Percentiles rank a stretch among this genome's conserved stretches.
These are phyloP conservation scores for Talaromyces funiculosus DNA, from an alignment of 2,329 filamentous ascomycete species.

Conservation along the genomic window DNA sequence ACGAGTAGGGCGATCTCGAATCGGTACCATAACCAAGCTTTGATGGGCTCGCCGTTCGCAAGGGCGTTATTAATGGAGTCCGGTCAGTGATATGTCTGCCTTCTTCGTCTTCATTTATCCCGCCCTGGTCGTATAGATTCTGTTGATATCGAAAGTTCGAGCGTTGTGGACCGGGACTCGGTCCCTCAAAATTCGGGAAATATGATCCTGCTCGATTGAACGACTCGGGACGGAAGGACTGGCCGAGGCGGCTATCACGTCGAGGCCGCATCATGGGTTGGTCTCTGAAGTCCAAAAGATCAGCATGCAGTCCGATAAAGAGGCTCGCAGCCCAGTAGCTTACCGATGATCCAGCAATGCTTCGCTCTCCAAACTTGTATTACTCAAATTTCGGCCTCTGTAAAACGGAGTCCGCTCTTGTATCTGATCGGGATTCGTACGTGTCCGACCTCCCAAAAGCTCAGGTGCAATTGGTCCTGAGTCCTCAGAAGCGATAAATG, in stretches of 20 bases:
- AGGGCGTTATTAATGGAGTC: constrained; percentile 48
- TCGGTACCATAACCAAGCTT: constrained; percentile 31
- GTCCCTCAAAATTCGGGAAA: constrained; percentile 7
- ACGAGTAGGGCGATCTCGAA: constrained; percentile 22
- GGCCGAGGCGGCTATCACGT: constrained; percentile 46
- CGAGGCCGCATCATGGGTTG: constrained; percentile 60
- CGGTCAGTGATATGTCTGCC: constrained; percentile 43
- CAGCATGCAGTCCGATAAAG: neutral
- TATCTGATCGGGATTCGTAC: constrained; percentile 28
- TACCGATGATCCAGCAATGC: constrained; percentile 80
- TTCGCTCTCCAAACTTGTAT: constrained; percentile 84
- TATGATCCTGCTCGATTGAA: constrained; percentile 12
- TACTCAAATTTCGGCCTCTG: constrained; percentile 61
- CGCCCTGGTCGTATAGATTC: constrained; percentile 7
- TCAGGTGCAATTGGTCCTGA: constrained; percentile 30
- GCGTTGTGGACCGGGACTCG: constrained; percentile 8
- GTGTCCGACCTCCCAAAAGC: constrained; percentile 22
- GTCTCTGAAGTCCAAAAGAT: constrained; percentile 20
- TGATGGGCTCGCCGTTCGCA: constrained; percentile 29
- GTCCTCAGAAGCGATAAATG: constrained; percentile 66
- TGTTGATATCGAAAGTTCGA: constrained; percentile 4
- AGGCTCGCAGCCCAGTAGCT: constrained; percentile 16
- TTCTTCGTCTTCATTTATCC: constrained; percentile 22
- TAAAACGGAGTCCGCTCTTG: constrained; percentile 48
- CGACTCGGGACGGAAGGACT: constrained; percentile 32